Base-by-base conservation (phyloP, 2,329 filamentous ascomycete genomes). In the Incumbomyces lentus region DNA sequence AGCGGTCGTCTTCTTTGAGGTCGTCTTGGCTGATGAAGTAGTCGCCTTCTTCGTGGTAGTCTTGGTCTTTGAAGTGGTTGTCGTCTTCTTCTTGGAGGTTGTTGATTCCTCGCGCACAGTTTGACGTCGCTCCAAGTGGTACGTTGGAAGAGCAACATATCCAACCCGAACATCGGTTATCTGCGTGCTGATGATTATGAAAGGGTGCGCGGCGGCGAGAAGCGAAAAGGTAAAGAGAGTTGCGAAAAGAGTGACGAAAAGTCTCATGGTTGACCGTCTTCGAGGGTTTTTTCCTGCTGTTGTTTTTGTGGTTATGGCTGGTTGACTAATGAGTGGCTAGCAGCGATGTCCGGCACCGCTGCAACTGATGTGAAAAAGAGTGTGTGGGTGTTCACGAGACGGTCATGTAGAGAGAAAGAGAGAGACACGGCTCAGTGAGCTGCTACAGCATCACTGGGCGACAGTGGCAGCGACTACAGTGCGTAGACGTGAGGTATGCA, bases 1-100 rank as follows among this genome's bases (percentile, higher is more conserved):
- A 84, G 61, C 96, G 90, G 55, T 96, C 88, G 1, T 81, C 86
- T 3, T 84, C 81, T 38, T 96, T 26, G 22, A 5, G 4, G 22
- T 5, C 4, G 5, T 26, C 82, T 47, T 95, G 81, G 54, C 87
- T 82, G n/a, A 77, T 73, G 38, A 40, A 40, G 42, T 29, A 19
- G 40, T 43, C n/a, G 22, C 4, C 22, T 26, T 26, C 22, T 26
- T 26, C 8, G 22, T 26, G 22, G 22, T 22, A 12, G 18, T 29
- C 34, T 2, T 32, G 7, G n/a, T 30, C 18, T 7, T 34, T 26
- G 10, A 45, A 17, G 7, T 30, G 13, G 16, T 34, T 45, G 22
- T 44, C 37, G 8, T 22, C 42, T 14, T 19, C 42, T 13, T 34
- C 30, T 30, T 37, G 12, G 17, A 45, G 16, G 19, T 32, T 18